Conservation (phyloP, 78 protist species). For the Ministeria vibrans region DNA sequence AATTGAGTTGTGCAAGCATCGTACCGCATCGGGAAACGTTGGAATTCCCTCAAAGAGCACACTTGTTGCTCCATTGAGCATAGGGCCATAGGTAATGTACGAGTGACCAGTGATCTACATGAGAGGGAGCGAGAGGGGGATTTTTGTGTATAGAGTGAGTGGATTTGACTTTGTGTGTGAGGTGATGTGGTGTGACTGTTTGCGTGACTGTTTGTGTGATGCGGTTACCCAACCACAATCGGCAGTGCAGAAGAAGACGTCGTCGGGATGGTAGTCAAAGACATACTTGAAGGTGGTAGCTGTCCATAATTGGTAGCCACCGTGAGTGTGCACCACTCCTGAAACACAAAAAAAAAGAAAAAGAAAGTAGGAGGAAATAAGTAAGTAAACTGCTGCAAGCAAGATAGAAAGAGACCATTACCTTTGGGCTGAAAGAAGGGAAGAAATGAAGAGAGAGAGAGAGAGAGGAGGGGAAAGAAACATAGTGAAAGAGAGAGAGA, state of each 20-base stretch:
- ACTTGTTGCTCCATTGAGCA: conserved; percentile 84
- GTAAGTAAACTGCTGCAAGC: too few species aligned
- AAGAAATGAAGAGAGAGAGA: background rate
- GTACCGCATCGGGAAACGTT: too few species aligned
- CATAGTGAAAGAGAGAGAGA: too few species aligned
- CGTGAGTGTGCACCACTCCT: conserved; percentile 54
- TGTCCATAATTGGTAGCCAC: conserved; percentile 71
- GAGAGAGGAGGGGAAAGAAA: background rate
- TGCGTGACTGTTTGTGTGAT: too few species aligned
- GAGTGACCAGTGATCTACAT: conserved; percentile 96
- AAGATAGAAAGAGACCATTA: too few species aligned
- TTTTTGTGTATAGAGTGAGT: too few species aligned
- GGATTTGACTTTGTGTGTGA: conserved; percentile 1
- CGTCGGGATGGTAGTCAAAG: conserved; percentile 82
- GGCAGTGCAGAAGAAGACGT: conserved; percentile 92
- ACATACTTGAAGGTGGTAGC: conserved; percentile 78
- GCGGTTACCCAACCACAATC: conserved; percentile 59
- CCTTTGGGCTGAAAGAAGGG: too few species aligned
- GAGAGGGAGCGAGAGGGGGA: too few species aligned
- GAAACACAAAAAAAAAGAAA: background rate
- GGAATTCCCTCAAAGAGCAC: too few species aligned
- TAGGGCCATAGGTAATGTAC: conserved; percentile 95
- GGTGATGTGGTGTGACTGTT: too few species aligned
- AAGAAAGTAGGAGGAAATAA: background rate
- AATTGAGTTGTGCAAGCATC: background rate